Conservation (phyloP, 768 basidiomycete genomes). For the Termitomyces sp. region DNA sequence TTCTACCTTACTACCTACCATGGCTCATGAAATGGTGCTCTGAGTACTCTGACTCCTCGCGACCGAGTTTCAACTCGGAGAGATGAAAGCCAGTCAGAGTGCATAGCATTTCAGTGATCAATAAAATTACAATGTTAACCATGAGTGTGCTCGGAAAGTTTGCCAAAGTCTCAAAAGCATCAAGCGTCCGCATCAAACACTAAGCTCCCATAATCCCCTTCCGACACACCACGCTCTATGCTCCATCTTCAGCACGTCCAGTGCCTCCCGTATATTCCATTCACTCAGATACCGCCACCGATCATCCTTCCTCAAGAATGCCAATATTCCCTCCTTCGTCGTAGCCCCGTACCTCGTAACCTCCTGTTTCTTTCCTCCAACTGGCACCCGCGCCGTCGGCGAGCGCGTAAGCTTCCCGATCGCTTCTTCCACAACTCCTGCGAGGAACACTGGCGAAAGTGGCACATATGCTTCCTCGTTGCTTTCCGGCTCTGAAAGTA, state of each 20-base stretch:
- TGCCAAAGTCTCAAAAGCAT: background rate
- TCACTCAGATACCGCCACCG: slow-evolving; percentile 61
- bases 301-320: slow-evolving; percentile 47
- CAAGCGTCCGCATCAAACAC: slow-evolving; percentile 14
- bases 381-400: background rate
- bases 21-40: background rate
- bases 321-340: slow-evolving; percentile 41
- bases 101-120: background rate
- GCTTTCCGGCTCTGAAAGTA: slow-evolving; percentile 54
- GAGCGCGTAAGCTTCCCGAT: slow-evolving; percentile 31
- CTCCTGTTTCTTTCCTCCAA: slow-evolving; percentile 10
- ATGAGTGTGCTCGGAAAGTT: background rate
- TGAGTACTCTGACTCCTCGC: background rate
- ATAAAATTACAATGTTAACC: too few species aligned
- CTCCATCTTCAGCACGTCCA: slow-evolving; percentile 39
- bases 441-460: slow-evolving; percentile 48
- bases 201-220: slow-evolving; percentile 36
- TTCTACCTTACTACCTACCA: background rate
- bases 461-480: slow-evolving; percentile 67
- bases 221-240: slow-evolving; percentile 31
- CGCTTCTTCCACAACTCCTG: slow-evolving; percentile 38
- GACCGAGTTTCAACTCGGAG: background rate
- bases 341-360: slow-evolving; percentile 16
- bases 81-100: background rate
- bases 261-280: slow-evolving; percentile 60